These are phyloP conservation scores for Fusarium poae DNA, from an alignment of 2,329 filamentous ascomycete genomes.

Conservation along the genomic window DNA sequence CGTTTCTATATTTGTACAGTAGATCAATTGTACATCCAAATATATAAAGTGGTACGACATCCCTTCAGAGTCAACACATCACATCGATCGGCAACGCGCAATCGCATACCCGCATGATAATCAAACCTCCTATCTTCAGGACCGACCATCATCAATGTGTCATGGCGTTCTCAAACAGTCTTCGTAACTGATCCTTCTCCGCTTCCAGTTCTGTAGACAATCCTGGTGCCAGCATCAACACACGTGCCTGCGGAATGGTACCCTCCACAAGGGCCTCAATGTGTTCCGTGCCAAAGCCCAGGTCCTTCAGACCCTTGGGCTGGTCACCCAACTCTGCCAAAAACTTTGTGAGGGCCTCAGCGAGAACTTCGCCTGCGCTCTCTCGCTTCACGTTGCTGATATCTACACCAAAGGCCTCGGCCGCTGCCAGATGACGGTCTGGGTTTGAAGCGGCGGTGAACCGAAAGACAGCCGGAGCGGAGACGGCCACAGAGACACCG, in stretches of 20 bases:
- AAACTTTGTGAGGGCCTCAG: slow-evolving; percentile 85
- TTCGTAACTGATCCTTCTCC: slow-evolving; percentile 78
- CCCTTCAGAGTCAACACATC: not conserved
- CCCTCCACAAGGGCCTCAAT: slow-evolving; percentile 90
- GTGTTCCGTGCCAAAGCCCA: slow-evolving; percentile 83
- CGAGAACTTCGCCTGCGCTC: slow-evolving; percentile 88
- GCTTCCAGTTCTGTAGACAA: slow-evolving; percentile 76
- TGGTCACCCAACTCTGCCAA: slow-evolving; percentile 88
- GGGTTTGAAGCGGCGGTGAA: slow-evolving; percentile 95
- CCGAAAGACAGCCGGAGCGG: slow-evolving; percentile 91
- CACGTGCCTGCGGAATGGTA: slow-evolving; percentile 90
- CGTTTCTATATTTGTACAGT: slow-evolving; percentile 24
- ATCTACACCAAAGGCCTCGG: slow-evolving; percentile 92
- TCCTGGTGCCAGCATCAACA: slow-evolving; percentile 90
- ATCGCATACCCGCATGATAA: slow-evolving; percentile 34
- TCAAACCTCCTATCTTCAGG: slow-evolving; percentile 5
- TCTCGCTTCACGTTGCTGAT: slow-evolving; percentile 88
- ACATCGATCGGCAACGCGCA: slow-evolving; percentile 34
- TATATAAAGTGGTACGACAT: slow-evolving; percentile 25
- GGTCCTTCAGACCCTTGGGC: slow-evolving; percentile 83
- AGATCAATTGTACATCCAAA: slow-evolving; percentile 12
- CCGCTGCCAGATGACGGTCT: slow-evolving; percentile 88
- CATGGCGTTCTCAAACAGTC: slow-evolving; percentile 74
- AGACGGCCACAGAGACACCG: slow-evolving; percentile 94
- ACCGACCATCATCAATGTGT: slow-evolving; percentile 47